These are phyloP conservation scores for Rhinocladiella similis DNA, from an alignment of 2,329 filamentous ascomycete genomes.

Conservation along the genomic window DNA sequence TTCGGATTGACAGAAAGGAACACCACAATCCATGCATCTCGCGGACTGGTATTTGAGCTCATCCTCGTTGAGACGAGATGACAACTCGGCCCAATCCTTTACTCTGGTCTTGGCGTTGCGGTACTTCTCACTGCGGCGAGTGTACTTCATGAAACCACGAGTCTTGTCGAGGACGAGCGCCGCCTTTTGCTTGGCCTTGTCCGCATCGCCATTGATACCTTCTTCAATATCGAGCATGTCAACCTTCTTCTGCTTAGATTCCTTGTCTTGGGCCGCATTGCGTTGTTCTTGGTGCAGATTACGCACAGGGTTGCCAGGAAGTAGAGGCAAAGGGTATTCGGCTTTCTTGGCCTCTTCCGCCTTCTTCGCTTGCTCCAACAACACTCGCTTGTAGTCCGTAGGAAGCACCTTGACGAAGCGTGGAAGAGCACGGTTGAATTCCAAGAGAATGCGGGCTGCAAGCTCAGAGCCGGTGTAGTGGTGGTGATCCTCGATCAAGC, in stretches of 20 bases:
- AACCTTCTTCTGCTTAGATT: constrained; percentile 67
- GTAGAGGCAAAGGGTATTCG: constrained; percentile 75
- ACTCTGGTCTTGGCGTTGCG: constrained; percentile 78
- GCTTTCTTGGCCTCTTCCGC: constrained; percentile 80
- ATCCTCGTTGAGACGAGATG: constrained; percentile 82
- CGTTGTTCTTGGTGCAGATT: constrained; percentile 54
- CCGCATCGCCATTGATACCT: constrained; percentile 73
- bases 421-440: constrained; percentile 87
- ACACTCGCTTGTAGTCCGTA: constrained; percentile 92
- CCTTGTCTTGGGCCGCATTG: constrained; percentile 59
- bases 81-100: constrained; percentile 92
- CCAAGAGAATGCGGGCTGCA: constrained; percentile 87
- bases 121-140: constrained; percentile 90
- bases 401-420: constrained; percentile 93
- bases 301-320: constrained; percentile 65
- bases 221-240: constrained; percentile 87
- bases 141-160: constrained; percentile 95
- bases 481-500: constrained; percentile 93
- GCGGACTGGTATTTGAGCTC: constrained; percentile 96
- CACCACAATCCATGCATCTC: constrained; percentile 98
- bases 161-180: constrained; percentile 97
- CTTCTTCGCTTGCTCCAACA: constrained; percentile 82
- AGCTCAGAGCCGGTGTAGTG: constrained; percentile 97
- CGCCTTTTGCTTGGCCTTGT: constrained; percentile 84
- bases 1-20: constrained; percentile 96